Evolutionary conservation across 257 asterid genomes (phyloP), one percentile per base, ranked within the genome.

Genomic region (Solanum okadae): DNA sequence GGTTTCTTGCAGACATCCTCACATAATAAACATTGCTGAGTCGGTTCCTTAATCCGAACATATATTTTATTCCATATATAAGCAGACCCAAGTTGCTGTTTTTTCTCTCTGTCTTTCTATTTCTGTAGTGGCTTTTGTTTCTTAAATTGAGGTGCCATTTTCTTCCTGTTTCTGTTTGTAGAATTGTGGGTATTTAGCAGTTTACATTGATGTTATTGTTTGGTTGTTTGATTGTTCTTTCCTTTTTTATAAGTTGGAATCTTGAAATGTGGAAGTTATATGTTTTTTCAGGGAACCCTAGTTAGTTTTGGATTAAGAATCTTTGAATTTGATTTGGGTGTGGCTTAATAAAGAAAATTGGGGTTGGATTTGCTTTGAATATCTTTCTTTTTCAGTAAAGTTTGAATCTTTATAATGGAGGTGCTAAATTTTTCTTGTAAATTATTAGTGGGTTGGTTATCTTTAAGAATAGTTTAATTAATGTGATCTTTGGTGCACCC

Each of bases 1-100:
- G 88, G 72, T 23, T 86, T 78, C 38, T 78, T 63, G 56, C 84
- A 72, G 35, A 86, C 88, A 86, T 86, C 73, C 59, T 86, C 49
- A 25, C 72, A 86, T 86, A 86, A 86, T 86, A 68, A 68, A 68
- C 7, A 49, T 34, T 46, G 84, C 84, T 23, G 88, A 86, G 67
- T 72, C 88, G 68, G 68, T 86, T 86, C 88, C 71, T 63, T 86
- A 65, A 86, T 86, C 70, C 88, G 44, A n/a, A 65, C 87, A 67
- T 5, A 20, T 33, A 72, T 16, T 72, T 22, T 71, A 33, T 5
- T 68, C 75, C 46, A 29, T 86, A 31, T 72, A 33, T 29, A 86
- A n/a, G 29, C 73, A 86, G 22, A 71, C 27, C 67, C 71, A 71
- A 67, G 37, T 31, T 86, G 88, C 16, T 86, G 49, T 7, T 76